Evolutionary conservation across 106 monocot genomes (phyloP).

Genomic region (Allium sativum): DNA sequence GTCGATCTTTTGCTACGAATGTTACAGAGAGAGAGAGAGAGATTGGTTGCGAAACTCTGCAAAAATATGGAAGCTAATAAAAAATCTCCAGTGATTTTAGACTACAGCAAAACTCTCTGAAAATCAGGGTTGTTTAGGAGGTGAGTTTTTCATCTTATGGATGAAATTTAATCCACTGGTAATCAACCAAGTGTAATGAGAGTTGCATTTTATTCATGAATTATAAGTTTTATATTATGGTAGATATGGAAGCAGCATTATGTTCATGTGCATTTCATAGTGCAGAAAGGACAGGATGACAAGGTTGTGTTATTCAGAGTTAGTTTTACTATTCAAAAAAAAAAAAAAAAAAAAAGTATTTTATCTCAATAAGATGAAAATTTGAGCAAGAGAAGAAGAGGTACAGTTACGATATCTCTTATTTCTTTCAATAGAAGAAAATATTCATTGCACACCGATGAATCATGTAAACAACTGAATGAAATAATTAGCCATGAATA

Average conservation of each 20-base stretch:
- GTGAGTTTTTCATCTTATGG: not conserved
- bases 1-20: conserved; percentile 32
- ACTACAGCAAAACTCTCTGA: conserved; percentile 52
- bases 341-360: no score
- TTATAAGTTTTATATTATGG: no score
- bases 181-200: no score
- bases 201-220: no score
- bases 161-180: no score
- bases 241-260: no score
- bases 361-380: conserved; percentile 86
- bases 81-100: conserved; percentile 59
- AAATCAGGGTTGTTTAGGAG: conserved; percentile 52
- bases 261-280: no score
- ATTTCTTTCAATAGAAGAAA: conserved; percentile 85
- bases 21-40: conserved; percentile 59
- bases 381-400: conserved; percentile 73
- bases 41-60: conserved; percentile 63
- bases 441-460: conserved; percentile 21
- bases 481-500: not conserved
- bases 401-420: conserved; percentile 85
- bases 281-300: no score
- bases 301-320: no score
- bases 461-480: conserved; percentile 1
- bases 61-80: conserved; percentile 62
- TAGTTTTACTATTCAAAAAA: no score